These are phyloP conservation scores for Nissolia schottii DNA, from an alignment of 306 rosid species.

Conservation along the genomic window DNA sequence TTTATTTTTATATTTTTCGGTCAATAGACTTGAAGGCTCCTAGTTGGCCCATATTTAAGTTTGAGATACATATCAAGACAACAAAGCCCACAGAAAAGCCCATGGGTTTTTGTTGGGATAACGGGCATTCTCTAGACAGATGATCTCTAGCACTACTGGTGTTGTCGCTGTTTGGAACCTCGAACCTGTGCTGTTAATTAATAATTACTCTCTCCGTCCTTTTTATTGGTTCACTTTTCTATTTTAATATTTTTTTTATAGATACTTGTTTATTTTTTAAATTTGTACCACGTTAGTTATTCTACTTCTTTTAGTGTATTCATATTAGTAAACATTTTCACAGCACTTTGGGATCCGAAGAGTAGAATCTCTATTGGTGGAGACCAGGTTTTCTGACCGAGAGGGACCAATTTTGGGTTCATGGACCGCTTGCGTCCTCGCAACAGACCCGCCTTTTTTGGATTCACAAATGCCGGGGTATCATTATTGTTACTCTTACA, in stretches of 20 bases:
- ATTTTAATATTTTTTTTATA: too few species aligned
- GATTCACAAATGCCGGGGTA: conserved; percentile 85
- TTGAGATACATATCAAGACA: neutral
- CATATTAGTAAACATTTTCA: neutral
- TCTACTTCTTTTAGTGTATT: too few species aligned
- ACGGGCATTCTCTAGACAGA: neutral
- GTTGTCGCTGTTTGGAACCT: too few species aligned
- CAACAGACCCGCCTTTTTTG: conserved; percentile 47
- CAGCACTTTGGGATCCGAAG: neutral
- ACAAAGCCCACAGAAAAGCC: neutral
- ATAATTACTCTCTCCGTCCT: too few species aligned
- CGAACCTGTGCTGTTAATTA: too few species aligned
- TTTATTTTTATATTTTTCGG: too few species aligned
- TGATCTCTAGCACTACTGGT: neutral
- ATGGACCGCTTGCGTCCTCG: conserved; percentile 98
- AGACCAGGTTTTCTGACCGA: neutral
- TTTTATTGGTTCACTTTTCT: too few species aligned
- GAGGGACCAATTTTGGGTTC: neutral
- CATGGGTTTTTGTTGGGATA: neutral
- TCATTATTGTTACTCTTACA: neutral
- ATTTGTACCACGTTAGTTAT: too few species aligned
- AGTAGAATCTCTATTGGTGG: neutral
- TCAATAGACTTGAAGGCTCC: too few species aligned
- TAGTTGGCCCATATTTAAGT: neutral
- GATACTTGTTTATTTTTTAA: too few species aligned